Evolutionary conservation across 306 rosid genomes (phyloP).

Genomic region (Canavalia gladiata): DNA sequence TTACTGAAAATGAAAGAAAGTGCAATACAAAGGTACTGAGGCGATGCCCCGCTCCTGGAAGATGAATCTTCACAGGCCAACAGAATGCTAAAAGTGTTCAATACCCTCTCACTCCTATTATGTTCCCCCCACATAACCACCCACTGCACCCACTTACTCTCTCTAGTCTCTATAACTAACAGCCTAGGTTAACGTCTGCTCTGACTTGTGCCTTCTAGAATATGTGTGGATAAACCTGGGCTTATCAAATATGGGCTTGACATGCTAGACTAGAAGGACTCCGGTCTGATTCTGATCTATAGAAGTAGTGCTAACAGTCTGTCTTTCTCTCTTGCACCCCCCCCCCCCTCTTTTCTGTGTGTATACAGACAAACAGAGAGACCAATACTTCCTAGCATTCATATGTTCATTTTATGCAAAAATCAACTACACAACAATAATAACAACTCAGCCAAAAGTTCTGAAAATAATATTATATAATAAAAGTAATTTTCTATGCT

Average conservation of each 20-base stretch:
- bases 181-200: neutral
- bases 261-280: neutral
- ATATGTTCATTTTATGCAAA: neutral
- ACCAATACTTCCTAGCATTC: neutral
- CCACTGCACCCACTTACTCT: neutral
- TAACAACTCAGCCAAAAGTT: neutral
- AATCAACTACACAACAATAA: neutral
- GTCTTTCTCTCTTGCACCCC: too few relatives aligned
- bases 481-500: neutral
- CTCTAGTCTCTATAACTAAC: neutral
- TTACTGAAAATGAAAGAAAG: neutral
- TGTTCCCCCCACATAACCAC: neutral
- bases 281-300: neutral
- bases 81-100: too few relatives aligned
- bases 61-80: too few relatives aligned
- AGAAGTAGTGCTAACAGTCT: neutral
- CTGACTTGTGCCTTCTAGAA: neutral
- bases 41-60: too few relatives aligned
- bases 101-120: neutral
- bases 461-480: neutral
- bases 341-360: too few relatives aligned
- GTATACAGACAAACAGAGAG: neutral
- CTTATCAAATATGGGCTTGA: neutral
- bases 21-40: neutral
- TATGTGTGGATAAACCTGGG: constrained; percentile 1